Evolutionary conservation across 345 rosid species (phyloP).

Genomic region (Populus ilicifolia): DNA sequence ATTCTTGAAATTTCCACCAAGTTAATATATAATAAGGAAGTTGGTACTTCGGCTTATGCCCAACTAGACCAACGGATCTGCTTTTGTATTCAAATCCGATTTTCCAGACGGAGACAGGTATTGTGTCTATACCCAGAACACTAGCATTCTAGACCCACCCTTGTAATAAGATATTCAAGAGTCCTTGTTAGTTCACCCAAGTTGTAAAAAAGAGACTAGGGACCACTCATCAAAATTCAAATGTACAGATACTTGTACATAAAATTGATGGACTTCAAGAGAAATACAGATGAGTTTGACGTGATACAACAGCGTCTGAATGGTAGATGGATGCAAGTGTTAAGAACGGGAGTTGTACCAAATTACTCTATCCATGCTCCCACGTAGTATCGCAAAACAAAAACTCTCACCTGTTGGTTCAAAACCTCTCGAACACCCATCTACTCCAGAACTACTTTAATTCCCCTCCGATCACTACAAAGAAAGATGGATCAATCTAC

Average conservation of each 20-base stretch:
- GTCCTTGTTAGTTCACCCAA: neutral
- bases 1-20: neutral
- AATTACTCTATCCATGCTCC: neutral
- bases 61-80: no score
- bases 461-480: neutral
- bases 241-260: neutral
- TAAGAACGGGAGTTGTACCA: neutral
- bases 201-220: neutral
- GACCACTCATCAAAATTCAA: no score
- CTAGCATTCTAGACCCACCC: no score
- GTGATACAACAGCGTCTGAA: neutral
- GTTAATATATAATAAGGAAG: neutral
- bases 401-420: neutral
- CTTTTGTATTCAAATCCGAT: no score
- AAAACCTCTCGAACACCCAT: neutral
- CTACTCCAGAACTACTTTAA: neutral
- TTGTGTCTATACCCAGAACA: neutral
- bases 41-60: no score
- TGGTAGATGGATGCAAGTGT: neutral
- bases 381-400: neutral
- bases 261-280: neutral
- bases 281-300: neutral
- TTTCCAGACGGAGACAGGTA: neutral
- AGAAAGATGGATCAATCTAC: constrained; percentile 9
- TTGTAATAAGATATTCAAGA: neutral